These are phyloP conservation scores for Arthrinium phaeospermum DNA, from an alignment of 2,329 filamentous ascomycete species.

Conservation along the genomic window DNA sequence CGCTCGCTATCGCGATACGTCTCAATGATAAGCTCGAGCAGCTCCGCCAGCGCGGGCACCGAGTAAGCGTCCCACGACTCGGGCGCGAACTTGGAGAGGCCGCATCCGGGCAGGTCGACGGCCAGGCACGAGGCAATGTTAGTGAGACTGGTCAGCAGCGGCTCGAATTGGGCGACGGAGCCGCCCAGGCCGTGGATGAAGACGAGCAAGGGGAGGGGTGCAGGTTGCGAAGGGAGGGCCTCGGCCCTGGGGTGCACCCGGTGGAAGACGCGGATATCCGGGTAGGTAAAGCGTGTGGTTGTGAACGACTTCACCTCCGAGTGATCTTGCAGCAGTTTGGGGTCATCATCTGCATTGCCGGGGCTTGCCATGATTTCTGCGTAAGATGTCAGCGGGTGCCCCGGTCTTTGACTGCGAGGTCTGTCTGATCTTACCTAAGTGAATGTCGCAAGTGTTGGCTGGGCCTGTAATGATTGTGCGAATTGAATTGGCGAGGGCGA, in stretches of 20 bases:
- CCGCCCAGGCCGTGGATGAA: conserved; percentile 95
- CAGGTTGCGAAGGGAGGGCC: conserved; percentile 75
- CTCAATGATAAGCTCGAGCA: conserved; percentile 78
- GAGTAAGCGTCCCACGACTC: conserved; percentile 79
- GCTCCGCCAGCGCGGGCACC: conserved; percentile 73
- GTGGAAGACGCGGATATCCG: conserved; percentile 81
- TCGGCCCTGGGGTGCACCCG: conserved; percentile 81
- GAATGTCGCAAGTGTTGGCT: not conserved
- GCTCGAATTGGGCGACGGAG: conserved; percentile 85
- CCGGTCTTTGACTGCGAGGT: conserved; percentile 44
- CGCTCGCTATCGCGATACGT: conserved; percentile 74
- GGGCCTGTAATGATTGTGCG: not conserved
- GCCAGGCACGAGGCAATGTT: conserved; percentile 85
- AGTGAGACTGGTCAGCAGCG: conserved; percentile 79
- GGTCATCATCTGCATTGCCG: conserved; percentile 58
- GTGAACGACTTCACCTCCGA: conserved; percentile 74
- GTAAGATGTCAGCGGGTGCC: too few species aligned
- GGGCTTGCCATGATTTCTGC: conserved; percentile 43
- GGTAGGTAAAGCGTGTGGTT: conserved; percentile 73
- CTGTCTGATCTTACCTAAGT: not conserved
- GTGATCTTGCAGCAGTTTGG: conserved; percentile 79
- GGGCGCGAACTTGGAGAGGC: conserved; percentile 76
- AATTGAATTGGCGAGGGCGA: not conserved
- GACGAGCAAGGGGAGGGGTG: conserved; percentile 81
- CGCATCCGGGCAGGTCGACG: conserved; percentile 90